These are phyloP conservation scores for Xylaria sp. DNA, from an alignment of 2,329 filamentous ascomycete genomes.

Conservation along the genomic window DNA sequence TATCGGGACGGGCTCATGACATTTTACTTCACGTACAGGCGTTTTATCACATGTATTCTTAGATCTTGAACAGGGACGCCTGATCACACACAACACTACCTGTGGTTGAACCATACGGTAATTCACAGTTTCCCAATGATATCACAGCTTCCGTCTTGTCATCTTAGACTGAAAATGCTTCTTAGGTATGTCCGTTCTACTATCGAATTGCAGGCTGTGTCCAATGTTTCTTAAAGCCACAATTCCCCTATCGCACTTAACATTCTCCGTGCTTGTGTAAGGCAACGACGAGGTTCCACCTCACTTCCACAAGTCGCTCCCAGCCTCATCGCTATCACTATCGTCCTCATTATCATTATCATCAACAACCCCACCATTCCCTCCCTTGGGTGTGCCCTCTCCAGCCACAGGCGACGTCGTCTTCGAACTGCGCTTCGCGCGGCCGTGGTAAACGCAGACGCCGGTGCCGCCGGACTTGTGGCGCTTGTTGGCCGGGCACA, in stretches of 20 bases:
- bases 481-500: slow-evolving; percentile 62
- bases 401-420: neutral
- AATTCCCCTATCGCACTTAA: neutral
- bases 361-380: too few relatives aligned
- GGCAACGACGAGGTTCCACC: neutral
- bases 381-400: neutral
- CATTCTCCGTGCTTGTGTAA: neutral
- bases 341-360: too few relatives aligned
- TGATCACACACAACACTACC: neutral
- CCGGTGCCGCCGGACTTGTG: slow-evolving; percentile 59
- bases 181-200: neutral
- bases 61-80: neutral
- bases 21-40: neutral
- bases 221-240: neutral
- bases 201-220: neutral
- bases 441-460: slow-evolving; percentile 63
- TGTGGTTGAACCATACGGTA: neutral
- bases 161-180: neutral
- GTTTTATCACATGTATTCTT: neutral
- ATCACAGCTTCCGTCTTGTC: neutral
- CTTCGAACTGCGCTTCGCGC: slow-evolving; percentile 43
- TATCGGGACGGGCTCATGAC: neutral
- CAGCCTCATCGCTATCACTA: slow-evolving; percentile 10
- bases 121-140: neutral
- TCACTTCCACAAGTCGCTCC: slow-evolving; percentile 35